phyloP scores from a whole-genome alignment of 768 basidiomycete genomes.

The Amanita thiersii region DNA sequence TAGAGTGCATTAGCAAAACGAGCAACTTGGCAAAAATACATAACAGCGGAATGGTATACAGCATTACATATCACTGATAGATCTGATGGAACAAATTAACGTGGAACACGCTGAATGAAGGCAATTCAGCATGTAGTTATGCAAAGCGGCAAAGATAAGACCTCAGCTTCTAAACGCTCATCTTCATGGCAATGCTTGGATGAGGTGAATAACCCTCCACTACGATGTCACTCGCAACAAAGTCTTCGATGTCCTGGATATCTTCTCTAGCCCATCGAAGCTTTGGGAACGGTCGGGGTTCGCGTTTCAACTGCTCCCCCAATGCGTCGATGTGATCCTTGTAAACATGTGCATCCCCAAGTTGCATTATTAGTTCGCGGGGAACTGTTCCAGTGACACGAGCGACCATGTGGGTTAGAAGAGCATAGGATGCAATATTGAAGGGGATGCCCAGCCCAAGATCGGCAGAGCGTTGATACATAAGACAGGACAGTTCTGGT shows the following conservation, averaged over 20 bases:
- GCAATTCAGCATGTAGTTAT: too few species aligned
- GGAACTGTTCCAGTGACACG: constrained; percentile 80
- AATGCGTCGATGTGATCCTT: constrained; percentile 87
- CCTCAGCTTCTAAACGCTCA: constrained; percentile 48
- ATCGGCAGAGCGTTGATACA: constrained; percentile 98
- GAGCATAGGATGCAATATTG: constrained; percentile 98
- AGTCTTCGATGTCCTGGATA: constrained; percentile 73
- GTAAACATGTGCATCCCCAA: constrained; percentile 98
- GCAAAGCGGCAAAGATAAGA: not conserved
- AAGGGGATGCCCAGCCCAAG: constrained; percentile 96
- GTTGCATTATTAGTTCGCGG: constrained; percentile 88
- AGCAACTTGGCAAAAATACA: too few species aligned
- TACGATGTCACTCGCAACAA: constrained; percentile 70
- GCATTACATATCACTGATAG: too few species aligned
- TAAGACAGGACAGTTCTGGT: constrained; percentile 82
- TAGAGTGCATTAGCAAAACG: too few species aligned
- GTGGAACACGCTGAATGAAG: too few species aligned
- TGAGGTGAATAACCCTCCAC: constrained; percentile 85
- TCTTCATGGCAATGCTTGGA: constrained; percentile 87
- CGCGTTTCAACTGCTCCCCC: constrained; percentile 66
- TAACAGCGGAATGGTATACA: too few species aligned
- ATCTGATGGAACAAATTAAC: too few species aligned
- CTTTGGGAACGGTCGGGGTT: constrained; percentile 79
- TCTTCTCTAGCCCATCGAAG: constrained; percentile 60
- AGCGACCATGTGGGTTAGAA: constrained; percentile 98